Evolutionary conservation across 495 filamentous ascomycete genomes (phyloP).

Genomic region (Xylaria scruposa): DNA sequence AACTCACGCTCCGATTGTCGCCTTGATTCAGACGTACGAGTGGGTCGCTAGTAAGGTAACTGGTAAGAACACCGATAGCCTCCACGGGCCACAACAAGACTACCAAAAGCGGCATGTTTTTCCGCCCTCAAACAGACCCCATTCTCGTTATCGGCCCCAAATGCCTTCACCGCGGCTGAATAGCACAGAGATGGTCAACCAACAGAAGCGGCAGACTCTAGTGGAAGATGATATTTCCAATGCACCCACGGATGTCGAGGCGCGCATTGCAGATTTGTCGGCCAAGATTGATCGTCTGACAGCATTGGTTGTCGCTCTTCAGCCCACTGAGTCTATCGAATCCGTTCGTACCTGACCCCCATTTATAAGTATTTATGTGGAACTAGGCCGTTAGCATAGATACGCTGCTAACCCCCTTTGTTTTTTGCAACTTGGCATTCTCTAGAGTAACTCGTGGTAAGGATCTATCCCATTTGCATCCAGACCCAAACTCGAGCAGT

Average conservation of each 20-base stretch:
- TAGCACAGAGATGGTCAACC: slow-evolving; percentile 33
- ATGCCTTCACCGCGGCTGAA: slow-evolving; percentile 30
- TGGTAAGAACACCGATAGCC: slow-evolving; percentile 36
- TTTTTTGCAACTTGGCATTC: neutral
- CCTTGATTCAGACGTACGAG: slow-evolving; percentile 57
- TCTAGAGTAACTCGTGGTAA: neutral
- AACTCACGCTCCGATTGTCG: slow-evolving; percentile 62
- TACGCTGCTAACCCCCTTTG: neutral
- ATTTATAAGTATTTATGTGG: neutral
- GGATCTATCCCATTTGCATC: neutral
- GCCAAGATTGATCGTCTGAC: slow-evolving; percentile 58
- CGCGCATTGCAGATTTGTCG: slow-evolving; percentile 50
- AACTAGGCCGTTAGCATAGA: neutral
- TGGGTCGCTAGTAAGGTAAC: slow-evolving; percentile 43
- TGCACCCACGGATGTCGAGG: slow-evolving; percentile 47
- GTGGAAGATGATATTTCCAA: slow-evolving; percentile 39
- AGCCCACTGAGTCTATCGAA: slow-evolving; percentile 33
- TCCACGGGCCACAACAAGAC: slow-evolving; percentile 43
- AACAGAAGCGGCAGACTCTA: slow-evolving; percentile 15
- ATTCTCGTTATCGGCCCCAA: slow-evolving; percentile 28
- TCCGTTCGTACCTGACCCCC: slow-evolving; percentile 28
- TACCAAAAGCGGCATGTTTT: slow-evolving; percentile 25
- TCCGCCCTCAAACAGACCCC: slow-evolving; percentile 23
- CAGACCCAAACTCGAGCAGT: neutral
- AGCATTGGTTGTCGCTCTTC: slow-evolving; percentile 49